Conservation (phyloP, 2,329 filamentous ascomycete genomes). For the Ceratocystis ficicola region DNA sequence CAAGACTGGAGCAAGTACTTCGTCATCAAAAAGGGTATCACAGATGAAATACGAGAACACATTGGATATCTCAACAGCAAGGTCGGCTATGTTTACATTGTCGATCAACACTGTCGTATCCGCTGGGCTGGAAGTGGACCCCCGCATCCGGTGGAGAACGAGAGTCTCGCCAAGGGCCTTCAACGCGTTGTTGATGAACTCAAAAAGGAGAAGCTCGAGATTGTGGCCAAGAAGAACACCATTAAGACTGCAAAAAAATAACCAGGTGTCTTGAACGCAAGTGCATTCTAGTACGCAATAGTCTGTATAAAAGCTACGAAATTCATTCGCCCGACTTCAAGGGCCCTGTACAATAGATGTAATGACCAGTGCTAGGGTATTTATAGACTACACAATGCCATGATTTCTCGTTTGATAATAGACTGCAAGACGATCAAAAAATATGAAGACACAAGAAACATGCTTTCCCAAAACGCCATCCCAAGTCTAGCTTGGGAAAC, state of each 20-base stretch:
- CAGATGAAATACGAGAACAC: constrained; percentile 48
- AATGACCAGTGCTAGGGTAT: background rate
- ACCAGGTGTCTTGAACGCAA: background rate
- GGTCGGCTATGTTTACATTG: constrained; percentile 85
- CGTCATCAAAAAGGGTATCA: constrained; percentile 45
- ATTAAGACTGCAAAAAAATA: background rate
- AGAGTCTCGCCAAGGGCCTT: constrained; percentile 53
- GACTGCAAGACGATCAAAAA: constrained; percentile 2
- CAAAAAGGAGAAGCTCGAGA: constrained; percentile 30
- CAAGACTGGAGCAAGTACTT: constrained; percentile 51
- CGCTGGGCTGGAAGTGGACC: constrained; percentile 81
- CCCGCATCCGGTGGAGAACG: constrained; percentile 52
- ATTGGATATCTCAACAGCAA: constrained; percentile 72
- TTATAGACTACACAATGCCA: background rate
- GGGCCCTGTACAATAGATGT: constrained; percentile 7
- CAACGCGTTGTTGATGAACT: constrained; percentile 50
- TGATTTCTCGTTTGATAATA: constrained; percentile 1
- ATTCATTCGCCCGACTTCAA: background rate
- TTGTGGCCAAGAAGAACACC: constrained; percentile 24
- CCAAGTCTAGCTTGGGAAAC: constrained; percentile 29
- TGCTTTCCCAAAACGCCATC: constrained; percentile 20
- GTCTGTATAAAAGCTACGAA: background rate
- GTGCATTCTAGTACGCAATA: constrained; percentile 18
- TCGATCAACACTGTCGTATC: constrained; percentile 79
- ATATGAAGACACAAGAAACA: constrained; percentile 5